A percentile compares a stretch with the other conserved stretches of the same genome.
Evolutionary conservation across 176 grass and related monocot genomes (phyloP).

Genomic region (Musa troglodytarum): DNA sequence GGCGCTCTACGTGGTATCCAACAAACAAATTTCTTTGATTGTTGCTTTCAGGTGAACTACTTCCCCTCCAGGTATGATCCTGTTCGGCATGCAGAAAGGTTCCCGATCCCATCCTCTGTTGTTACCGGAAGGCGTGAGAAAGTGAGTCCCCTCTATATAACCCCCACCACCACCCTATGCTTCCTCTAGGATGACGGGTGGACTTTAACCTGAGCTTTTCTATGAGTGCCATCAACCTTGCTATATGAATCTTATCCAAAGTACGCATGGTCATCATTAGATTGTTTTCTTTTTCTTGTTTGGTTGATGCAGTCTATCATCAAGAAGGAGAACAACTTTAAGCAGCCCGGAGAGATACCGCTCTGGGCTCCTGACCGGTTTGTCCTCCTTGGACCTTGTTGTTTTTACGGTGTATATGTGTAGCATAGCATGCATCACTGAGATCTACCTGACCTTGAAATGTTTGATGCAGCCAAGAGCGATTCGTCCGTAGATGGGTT

Average conservation of each 20-base stretch:
- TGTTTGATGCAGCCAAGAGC: conserved; percentile 50
- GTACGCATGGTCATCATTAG: not conserved
- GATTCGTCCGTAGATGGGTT: conserved; percentile 80
- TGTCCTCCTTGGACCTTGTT: not conserved
- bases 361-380: conserved; percentile 67
- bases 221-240: not conserved
- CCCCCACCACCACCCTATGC: not conserved
- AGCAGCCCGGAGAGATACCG: conserved; percentile 96
- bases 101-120: conserved; percentile 48
- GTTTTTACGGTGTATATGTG: not conserved
- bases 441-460: not conserved
- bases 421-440: not conserved
- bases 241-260: not conserved
- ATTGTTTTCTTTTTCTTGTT: not conserved
- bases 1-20: not conserved
- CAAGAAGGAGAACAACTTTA: conserved; percentile 95
- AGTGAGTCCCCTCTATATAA: conserved; percentile 19
- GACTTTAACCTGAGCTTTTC: not conserved
- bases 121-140: conserved; percentile 75
- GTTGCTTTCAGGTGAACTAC: conserved; percentile 51
- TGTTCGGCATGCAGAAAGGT: conserved; percentile 62
- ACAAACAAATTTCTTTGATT: conserved; percentile 1
- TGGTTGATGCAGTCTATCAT: conserved; percentile 44
- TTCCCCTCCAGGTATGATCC: conserved; percentile 90
- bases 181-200: not conserved